These are phyloP conservation scores for Fusarium multiceps DNA, from an alignment of 2,329 filamentous ascomycete genomes.

Conservation along the genomic window DNA sequence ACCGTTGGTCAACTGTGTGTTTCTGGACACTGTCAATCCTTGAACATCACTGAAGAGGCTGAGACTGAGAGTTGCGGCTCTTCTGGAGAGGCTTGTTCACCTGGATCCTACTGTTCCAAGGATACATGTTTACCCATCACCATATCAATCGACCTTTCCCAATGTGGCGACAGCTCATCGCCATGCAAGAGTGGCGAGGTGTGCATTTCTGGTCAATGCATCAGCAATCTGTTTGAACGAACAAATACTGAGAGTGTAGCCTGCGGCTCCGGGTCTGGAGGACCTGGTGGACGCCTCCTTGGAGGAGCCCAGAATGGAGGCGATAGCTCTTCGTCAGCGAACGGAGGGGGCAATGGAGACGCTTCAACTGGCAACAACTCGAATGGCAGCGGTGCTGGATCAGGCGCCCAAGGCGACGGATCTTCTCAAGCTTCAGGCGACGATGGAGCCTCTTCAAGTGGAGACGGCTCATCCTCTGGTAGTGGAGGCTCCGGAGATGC, in stretches of 20 bases:
- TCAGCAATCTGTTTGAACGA: slow-evolving; percentile 14
- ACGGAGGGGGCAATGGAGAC: neutral
- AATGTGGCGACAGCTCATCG: slow-evolving; percentile 9
- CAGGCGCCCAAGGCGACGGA: neutral
- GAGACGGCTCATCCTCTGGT: neutral
- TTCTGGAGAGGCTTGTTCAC: neutral
- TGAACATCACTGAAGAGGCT: slow-evolving; percentile 12
- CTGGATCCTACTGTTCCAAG: slow-evolving; percentile 23
- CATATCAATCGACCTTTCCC: slow-evolving; percentile 24
- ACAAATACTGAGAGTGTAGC: neutral
- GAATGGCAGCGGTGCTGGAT: neutral
- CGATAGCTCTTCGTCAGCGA: neutral
- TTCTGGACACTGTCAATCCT: slow-evolving; percentile 13
- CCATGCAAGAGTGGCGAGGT: slow-evolving; percentile 17
- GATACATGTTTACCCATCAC: slow-evolving; percentile 12
- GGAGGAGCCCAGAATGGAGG: neutral
- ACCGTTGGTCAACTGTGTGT: slow-evolving; percentile 26
- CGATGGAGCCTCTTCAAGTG: neutral
- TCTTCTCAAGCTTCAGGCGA: neutral
- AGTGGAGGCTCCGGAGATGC: neutral
- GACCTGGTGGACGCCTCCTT: slow-evolving; percentile 25
- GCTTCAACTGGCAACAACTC: neutral
- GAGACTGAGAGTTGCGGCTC: slow-evolving; percentile 9
- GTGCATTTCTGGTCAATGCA: slow-evolving; percentile 25
- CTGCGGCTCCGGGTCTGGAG: slow-evolving; percentile 19